Conservation (phyloP, 305 asterid genomes). For the Fraxinus velutina region DNA sequence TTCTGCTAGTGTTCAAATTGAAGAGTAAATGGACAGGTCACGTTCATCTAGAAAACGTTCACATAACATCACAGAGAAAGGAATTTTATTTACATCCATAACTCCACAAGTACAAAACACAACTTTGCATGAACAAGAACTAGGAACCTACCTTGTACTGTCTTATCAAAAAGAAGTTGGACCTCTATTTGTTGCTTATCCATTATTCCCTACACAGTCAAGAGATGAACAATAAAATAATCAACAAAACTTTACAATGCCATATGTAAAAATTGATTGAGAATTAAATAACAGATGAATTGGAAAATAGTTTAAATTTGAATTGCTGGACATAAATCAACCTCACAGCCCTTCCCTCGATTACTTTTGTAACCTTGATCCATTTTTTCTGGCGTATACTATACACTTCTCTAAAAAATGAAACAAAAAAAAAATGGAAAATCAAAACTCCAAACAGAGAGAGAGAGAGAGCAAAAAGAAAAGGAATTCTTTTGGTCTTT, state of each 20-base stretch:
- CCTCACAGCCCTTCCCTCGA: not conserved
- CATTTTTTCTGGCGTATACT: not conserved
- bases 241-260: not conserved
- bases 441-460: not conserved
- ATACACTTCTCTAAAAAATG: not conserved
- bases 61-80: not conserved
- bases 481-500: not conserved
- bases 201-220: slow-evolving; percentile 55
- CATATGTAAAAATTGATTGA: not conserved
- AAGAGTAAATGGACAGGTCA: not conserved
- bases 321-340: not conserved
- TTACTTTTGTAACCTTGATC: not conserved
- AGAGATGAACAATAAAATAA: slow-evolving; percentile 17
- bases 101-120: not conserved
- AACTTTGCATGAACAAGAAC: slow-evolving; percentile 6
- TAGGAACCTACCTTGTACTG: slow-evolving; percentile 69
- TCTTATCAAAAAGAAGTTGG: slow-evolving; percentile 75
- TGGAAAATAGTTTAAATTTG: not conserved
- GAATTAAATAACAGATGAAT: not conserved
- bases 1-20: not conserved
- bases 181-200: slow-evolving; percentile 56
- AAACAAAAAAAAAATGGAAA: not conserved
- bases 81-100: not conserved
- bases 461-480: not conserved
- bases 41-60: not conserved